Evolutionary conservation across 1,284 basidiomycete genomes (phyloP).

Genomic region (Neotropicomus parvogracilis): DNA sequence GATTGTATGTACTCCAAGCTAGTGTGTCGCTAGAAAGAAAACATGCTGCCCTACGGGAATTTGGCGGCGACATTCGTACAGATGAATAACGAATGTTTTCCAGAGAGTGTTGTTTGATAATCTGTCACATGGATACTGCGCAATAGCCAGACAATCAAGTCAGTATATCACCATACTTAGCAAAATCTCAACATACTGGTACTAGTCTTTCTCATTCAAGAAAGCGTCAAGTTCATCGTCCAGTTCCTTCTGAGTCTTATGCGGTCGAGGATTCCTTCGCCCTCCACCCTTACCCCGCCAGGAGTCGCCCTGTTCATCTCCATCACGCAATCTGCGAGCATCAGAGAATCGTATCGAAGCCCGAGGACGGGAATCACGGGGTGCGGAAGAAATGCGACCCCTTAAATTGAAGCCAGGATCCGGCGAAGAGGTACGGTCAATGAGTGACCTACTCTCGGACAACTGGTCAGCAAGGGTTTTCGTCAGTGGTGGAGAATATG

Average conservation of each 20-base stretch:
- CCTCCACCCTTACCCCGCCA: conserved; percentile 25
- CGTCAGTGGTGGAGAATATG: conserved; percentile 46
- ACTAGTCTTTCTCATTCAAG: conserved; percentile 43
- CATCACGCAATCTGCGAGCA: conserved; percentile 16
- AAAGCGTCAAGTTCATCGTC: conserved; percentile 78
- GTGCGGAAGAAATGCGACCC: conserved; percentile 42
- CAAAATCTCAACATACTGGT: conserved; percentile 10
- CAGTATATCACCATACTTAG: conserved; percentile 4
- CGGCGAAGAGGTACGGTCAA: conserved; percentile 53
- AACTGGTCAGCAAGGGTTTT: conserved; percentile 67
- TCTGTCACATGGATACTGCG: conserved; percentile 6
- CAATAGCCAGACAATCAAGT: conserved; percentile 5
- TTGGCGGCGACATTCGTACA: too few species aligned
- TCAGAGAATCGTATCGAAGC: conserved; percentile 14
- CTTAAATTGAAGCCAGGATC: conserved; percentile 38
- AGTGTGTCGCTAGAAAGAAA: not conserved
- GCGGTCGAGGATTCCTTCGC: conserved; percentile 39
- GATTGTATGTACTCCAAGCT: too few species aligned
- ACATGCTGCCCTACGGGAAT: not conserved
- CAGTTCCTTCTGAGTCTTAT: conserved; percentile 64
- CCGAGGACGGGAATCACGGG: conserved; percentile 34
- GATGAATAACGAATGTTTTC: not conserved
- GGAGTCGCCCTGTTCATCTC: conserved; percentile 25
- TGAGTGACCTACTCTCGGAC: conserved; percentile 44
- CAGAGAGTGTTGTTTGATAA: conserved; percentile 17